Percentiles rank a stretch among this genome's conserved stretches.
phyloP scores from a whole-genome alignment of 1,284 basidiomycete species.

The Ustilago nuda region DNA sequence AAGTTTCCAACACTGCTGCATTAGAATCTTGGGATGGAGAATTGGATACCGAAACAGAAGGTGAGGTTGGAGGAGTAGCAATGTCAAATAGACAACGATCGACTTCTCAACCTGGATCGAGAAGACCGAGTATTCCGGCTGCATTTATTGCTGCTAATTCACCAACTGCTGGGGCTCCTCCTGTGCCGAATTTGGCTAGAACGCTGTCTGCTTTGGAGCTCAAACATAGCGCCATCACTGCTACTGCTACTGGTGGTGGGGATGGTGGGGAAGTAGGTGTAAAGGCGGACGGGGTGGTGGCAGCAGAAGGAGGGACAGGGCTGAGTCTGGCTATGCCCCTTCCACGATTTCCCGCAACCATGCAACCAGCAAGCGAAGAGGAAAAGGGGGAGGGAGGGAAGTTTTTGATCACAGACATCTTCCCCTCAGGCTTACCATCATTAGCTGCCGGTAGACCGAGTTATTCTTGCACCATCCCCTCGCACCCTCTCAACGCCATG shows the following conservation, averaged over 20 bases:
- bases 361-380: not conserved
- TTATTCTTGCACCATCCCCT: constrained; percentile 34
- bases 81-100: constrained; percentile 45
- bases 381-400: not conserved
- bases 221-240: constrained; percentile 8
- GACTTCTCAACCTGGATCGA: constrained; percentile 51
- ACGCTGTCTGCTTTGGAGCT: constrained; percentile 50
- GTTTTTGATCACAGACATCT: constrained; percentile 50
- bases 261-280: too few relatives aligned
- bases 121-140: constrained; percentile 52
- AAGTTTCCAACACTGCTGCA: constrained; percentile 7
- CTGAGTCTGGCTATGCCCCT: constrained; percentile 34
- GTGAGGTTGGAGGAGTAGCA: constrained; percentile 1
- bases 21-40: not conserved
- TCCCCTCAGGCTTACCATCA: constrained; percentile 57
- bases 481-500: not conserved
- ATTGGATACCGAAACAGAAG: constrained; percentile 11
- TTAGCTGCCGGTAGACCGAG: constrained; percentile 44
- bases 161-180: constrained; percentile 14
- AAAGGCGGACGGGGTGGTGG: too few relatives aligned
- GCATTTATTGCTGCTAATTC: constrained; percentile 41
- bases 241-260: not conserved
- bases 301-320: not conserved
- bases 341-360: constrained; percentile 8
- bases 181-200: constrained; percentile 51